Percentiles rank a stretch among this genome's conserved stretches.
phyloP scores from a whole-genome alignment of 2,329 filamentous ascomycete genomes.

The Diplodia intermedia region DNA sequence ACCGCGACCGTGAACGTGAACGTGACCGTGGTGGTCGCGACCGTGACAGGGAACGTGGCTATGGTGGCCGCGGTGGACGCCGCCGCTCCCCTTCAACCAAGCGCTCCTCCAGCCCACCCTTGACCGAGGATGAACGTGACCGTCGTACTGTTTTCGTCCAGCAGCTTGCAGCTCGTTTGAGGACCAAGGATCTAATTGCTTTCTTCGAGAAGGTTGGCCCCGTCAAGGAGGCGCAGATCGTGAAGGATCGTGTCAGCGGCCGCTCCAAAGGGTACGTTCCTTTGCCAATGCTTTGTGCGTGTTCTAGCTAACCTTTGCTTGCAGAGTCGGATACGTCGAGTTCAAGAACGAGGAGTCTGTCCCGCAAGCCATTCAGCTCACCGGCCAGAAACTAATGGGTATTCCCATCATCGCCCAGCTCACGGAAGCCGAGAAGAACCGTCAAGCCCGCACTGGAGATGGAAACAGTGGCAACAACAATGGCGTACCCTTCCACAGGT shows the following conservation, averaged over 20 bases:
- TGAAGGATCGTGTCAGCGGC: constrained; percentile 95
- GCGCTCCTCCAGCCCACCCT: constrained; percentile 63
- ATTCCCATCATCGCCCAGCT: constrained; percentile 98
- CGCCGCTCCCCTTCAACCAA: constrained; percentile 53
- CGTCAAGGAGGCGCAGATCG: constrained; percentile 97
- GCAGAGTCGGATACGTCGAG: constrained; percentile 97
- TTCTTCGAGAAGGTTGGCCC: constrained; percentile 96
- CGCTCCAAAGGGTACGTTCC: constrained; percentile 89
- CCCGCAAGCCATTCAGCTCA: constrained; percentile 91
- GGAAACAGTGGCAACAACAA: constrained; percentile 70
- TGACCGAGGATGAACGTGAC: constrained; percentile 93
- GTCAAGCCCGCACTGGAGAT: constrained; percentile 86
- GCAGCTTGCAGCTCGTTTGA: constrained; percentile 91
- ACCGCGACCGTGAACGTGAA: constrained; percentile 64
- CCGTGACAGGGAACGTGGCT: constrained; percentile 63
- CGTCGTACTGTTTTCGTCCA: constrained; percentile 97
- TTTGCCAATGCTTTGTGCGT: constrained; percentile 8
- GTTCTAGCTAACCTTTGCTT: constrained; percentile 47
- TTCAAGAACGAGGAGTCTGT: constrained; percentile 97
- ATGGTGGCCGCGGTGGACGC: constrained; percentile 57
- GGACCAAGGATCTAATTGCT: constrained; percentile 87
- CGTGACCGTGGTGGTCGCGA: constrained; percentile 61
- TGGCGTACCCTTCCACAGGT: constrained; percentile 92
- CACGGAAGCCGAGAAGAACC: constrained; percentile 99
- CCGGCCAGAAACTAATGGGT: constrained; percentile 96